phyloP scores from a whole-genome alignment of 805 yeast genomes.

The Pichia paraexigua region DNA sequence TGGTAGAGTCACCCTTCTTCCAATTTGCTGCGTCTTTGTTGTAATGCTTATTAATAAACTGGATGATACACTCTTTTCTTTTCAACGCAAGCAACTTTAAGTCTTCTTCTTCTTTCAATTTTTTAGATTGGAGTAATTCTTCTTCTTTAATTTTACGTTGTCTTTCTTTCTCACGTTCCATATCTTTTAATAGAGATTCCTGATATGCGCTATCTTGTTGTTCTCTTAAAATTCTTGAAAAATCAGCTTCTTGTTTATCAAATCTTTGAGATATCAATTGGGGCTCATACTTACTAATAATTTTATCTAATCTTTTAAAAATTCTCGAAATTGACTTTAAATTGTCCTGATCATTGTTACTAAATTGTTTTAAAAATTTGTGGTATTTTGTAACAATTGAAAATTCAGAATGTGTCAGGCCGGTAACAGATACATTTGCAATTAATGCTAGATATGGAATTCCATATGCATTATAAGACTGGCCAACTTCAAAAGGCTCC shows the following conservation, averaged over 20 bases:
- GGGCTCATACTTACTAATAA: slow-evolving; percentile 49
- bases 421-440: slow-evolving; percentile 49
- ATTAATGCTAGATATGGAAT: slow-evolving; percentile 48
- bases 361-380: slow-evolving; percentile 20
- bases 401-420: slow-evolving; percentile 40
- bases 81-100: slow-evolving; percentile 9
- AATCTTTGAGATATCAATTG: slow-evolving; percentile 51
- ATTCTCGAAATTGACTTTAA: slow-evolving; percentile 21
- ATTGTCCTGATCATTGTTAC: neutral
- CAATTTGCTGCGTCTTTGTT: slow-evolving; percentile 10
- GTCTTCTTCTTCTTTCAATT: slow-evolving; percentile 14
- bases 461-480: slow-evolving; percentile 41
- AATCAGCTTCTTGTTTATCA: slow-evolving; percentile 52
- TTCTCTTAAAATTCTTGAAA: slow-evolving; percentile 49
- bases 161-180: slow-evolving; percentile 41
- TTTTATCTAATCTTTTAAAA: slow-evolving; percentile 30
- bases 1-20: slow-evolving; percentile 28
- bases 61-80: slow-evolving; percentile 1
- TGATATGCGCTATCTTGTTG: slow-evolving; percentile 64
- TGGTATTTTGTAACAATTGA: slow-evolving; percentile 37
- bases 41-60: slow-evolving; percentile 5
- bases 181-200: slow-evolving; percentile 51
- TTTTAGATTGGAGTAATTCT: slow-evolving; percentile 13
- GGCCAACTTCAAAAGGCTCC: slow-evolving; percentile 62
- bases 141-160: slow-evolving; percentile 20